phyloP scores from a whole-genome alignment of 2,329 filamentous ascomycete species.

The Alternaria incomplexa region DNA sequence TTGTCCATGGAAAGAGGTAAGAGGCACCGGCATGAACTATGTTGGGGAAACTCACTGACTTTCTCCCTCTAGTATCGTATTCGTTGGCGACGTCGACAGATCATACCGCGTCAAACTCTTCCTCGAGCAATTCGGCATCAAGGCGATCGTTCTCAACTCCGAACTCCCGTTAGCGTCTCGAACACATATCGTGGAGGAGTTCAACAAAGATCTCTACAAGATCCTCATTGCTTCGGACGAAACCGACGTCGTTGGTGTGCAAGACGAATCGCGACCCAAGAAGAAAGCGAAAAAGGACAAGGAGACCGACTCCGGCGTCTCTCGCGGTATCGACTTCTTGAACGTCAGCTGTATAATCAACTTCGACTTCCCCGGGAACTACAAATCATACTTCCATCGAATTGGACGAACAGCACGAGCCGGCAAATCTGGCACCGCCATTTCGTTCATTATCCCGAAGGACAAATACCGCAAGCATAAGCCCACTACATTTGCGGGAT shows the following conservation, averaged over 20 bases:
- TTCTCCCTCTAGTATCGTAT: constrained; percentile 65
- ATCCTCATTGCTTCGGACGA: constrained; percentile 97
- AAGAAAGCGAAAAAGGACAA: constrained; percentile 65
- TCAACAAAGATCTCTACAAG: constrained; percentile 96
- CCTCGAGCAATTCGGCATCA: constrained; percentile 94
- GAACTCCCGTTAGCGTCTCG: constrained; percentile 92
- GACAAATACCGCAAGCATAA: constrained; percentile 88
- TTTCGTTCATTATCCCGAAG: constrained; percentile 91
- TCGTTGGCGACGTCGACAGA: constrained; percentile 84
- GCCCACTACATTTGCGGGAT: constrained; percentile 76
- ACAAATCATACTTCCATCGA: constrained; percentile 95
- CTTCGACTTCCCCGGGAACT: constrained; percentile 88
- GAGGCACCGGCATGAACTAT: rapidly evolving
- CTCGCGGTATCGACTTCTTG: constrained; percentile 94
- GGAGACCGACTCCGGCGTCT: constrained; percentile 87
- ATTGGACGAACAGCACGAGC: constrained; percentile 93
- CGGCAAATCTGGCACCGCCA: constrained; percentile 88
- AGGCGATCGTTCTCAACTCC: constrained; percentile 91
- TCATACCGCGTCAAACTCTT: constrained; percentile 95
- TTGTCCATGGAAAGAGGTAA: constrained; percentile 81
- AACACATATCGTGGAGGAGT: constrained; percentile 94
- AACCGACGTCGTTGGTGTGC: constrained; percentile 76
- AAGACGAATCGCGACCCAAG: constrained; percentile 49
- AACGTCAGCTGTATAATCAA: constrained; percentile 86
- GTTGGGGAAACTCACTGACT: background rate